These are phyloP conservation scores for Clonostachys rosea DNA, from an alignment of 2,329 filamentous ascomycete genomes.

Conservation along the genomic window DNA sequence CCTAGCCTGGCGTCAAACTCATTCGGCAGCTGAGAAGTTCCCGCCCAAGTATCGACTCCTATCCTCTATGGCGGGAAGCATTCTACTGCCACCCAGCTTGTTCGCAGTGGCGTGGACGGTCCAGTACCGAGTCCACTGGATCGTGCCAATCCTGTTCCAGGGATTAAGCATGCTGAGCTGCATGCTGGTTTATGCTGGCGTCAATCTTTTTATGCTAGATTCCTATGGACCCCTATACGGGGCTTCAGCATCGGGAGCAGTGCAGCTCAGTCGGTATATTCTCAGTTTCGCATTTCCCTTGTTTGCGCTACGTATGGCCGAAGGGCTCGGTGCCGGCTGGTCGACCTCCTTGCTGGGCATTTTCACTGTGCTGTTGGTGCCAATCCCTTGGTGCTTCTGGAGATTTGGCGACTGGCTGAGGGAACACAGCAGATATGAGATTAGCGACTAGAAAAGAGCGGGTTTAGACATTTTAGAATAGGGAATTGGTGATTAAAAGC, in stretches of 20 bases:
- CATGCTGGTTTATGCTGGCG: constrained; percentile 17
- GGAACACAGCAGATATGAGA: constrained; percentile 15
- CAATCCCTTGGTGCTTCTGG: constrained; percentile 24
- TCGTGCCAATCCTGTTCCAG: constrained; percentile 15
- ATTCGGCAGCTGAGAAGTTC: constrained; percentile 42
- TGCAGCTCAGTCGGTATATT: constrained; percentile 36
- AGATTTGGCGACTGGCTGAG: constrained; percentile 12
- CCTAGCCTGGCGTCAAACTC: constrained; percentile 35
- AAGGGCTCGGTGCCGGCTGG: constrained; percentile 32
- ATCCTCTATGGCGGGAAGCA: constrained; percentile 55
- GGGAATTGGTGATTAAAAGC: too few species aligned
- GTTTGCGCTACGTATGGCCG: constrained; percentile 29
- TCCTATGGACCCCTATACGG: constrained; percentile 17
- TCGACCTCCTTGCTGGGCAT: constrained; percentile 35
- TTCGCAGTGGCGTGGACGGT: constrained; percentile 67
- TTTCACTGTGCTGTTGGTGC: constrained; percentile 26
- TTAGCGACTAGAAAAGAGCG: constrained; percentile 7
- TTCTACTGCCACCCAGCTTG: constrained; percentile 58
- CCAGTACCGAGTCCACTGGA: constrained; percentile 12
- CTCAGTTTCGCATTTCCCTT: constrained; percentile 54
- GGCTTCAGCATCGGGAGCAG: constrained; percentile 15
- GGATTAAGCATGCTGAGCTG: constrained; percentile 15
- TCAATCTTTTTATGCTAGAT: constrained; percentile 18
- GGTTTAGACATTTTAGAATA: too few species aligned
- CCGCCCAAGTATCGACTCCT: constrained; percentile 64